Evolutionary conservation across 768 basidiomycete species (phyloP).

Genomic region (Hypholoma sublateritium): DNA sequence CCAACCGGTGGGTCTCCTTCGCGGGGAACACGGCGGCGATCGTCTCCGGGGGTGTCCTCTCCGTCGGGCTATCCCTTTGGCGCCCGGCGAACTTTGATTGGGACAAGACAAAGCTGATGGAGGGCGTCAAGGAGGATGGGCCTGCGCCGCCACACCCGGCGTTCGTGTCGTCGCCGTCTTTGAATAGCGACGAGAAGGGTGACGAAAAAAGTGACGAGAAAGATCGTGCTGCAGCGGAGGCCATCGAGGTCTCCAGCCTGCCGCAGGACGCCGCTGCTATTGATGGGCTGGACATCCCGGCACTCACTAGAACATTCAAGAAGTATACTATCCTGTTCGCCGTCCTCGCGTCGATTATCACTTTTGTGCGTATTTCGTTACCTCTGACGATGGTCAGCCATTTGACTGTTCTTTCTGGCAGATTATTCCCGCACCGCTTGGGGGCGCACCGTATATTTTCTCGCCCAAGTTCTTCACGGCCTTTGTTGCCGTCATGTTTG

Average conservation of each 20-base stretch:
- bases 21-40: constrained; percentile 26
- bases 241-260: background rate
- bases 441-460: constrained; percentile 13
- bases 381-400: background rate
- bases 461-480: constrained; percentile 10
- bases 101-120: constrained; percentile 21
- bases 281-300: constrained; percentile 16
- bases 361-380: constrained; percentile 6
- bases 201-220: constrained; percentile 6
- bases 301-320: constrained; percentile 17
- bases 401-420: background rate
- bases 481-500: constrained; percentile 14
- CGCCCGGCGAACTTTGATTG: constrained; percentile 27
- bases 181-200: background rate
- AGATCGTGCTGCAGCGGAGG: background rate
- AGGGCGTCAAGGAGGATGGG: constrained; percentile 2
- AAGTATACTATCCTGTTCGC: constrained; percentile 11
- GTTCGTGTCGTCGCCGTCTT: background rate
- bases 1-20: constrained; percentile 23
- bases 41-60: constrained; percentile 22
- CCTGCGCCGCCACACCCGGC: background rate
- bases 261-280: background rate
- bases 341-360: constrained; percentile 14
- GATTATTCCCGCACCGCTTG: constrained; percentile 12
- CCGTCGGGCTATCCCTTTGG: constrained; percentile 21